phyloP scores from a whole-genome alignment of 805 yeast genomes.

The Metschnikowia henanensis region DNA sequence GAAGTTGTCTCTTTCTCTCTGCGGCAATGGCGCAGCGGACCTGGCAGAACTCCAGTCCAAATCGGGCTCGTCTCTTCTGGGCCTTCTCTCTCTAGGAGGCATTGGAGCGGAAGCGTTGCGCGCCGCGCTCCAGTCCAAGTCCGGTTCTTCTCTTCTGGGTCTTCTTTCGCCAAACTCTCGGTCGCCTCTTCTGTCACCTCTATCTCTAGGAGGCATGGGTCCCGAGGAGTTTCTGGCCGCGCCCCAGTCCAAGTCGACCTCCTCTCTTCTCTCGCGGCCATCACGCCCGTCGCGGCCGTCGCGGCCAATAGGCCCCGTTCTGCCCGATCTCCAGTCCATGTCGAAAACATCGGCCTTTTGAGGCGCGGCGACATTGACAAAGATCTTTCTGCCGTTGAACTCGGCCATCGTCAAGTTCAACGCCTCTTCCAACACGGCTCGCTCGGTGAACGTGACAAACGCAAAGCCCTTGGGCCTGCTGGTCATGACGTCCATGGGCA shows the following conservation, averaged over 20 bases:
- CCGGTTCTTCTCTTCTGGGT: slow-evolving; percentile 42
- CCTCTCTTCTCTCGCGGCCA: slow-evolving; percentile 39
- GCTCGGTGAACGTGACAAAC: slow-evolving; percentile 49
- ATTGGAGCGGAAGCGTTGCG: slow-evolving; percentile 35
- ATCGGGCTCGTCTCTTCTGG: slow-evolving; percentile 41
- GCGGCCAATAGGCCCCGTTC: slow-evolving; percentile 27
- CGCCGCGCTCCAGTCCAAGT: slow-evolving; percentile 60
- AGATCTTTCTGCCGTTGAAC: slow-evolving; percentile 50
- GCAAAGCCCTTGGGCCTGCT: slow-evolving; percentile 64
- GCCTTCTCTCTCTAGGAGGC: slow-evolving; percentile 38
- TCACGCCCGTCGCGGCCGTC: slow-evolving; percentile 22
- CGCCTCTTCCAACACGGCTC: slow-evolving; percentile 51
- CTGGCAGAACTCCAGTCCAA: slow-evolving; percentile 42
- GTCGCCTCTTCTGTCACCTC: slow-evolving; percentile 22
- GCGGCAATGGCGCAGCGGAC: slow-evolving; percentile 31
- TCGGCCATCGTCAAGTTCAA: slow-evolving; percentile 44
- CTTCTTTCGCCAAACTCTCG: slow-evolving; percentile 18
- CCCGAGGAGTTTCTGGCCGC: slow-evolving; percentile 29
- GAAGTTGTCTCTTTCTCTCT: slow-evolving; percentile 27
- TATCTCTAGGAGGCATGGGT: slow-evolving; percentile 28
- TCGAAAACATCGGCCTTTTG: slow-evolving; percentile 45
- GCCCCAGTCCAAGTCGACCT: slow-evolving; percentile 57
- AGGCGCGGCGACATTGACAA: slow-evolving; percentile 60
- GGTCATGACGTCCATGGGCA: slow-evolving; percentile 67
- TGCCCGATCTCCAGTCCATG: slow-evolving; percentile 45